phyloP scores from a whole-genome alignment of 1,139 yeast species.

The Protomyces lactucae-debilis region DNA sequence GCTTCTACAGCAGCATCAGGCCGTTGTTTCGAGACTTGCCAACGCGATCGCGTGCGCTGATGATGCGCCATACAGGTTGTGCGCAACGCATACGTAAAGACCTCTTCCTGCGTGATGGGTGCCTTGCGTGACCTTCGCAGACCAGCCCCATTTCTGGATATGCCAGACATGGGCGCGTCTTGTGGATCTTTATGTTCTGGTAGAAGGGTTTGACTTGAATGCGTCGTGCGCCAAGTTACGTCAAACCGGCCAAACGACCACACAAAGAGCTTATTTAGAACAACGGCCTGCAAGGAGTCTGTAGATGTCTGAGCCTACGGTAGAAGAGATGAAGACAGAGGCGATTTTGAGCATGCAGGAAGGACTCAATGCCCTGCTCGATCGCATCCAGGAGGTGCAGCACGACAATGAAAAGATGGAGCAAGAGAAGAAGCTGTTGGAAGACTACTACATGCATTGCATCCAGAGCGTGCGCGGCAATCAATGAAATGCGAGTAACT shows the following conservation, averaged over 20 bases:
- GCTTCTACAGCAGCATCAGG: background rate
- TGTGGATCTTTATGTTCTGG: background rate
- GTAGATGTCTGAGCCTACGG: background rate
- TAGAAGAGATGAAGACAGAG: background rate
- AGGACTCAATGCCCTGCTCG: constrained; percentile 16
- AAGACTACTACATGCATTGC: constrained; percentile 11
- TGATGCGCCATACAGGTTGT: background rate
- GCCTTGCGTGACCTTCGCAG: background rate
- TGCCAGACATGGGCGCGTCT: background rate
- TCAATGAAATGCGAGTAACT: background rate
- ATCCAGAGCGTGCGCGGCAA: constrained; percentile 10
- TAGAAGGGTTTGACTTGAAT: too few relatives aligned
- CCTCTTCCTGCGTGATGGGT: background rate
- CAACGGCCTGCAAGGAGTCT: background rate
- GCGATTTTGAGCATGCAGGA: constrained; percentile 7
- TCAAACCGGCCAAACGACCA: background rate
- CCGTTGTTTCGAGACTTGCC: background rate
- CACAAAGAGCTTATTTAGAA: background rate
- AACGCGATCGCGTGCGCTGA: background rate
- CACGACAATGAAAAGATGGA: constrained; percentile 7
- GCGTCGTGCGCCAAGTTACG: background rate
- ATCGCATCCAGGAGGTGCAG: constrained; percentile 13
- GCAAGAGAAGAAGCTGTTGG: constrained; percentile 14
- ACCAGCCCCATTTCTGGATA: background rate
- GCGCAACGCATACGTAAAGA: background rate